Percentiles rank a stretch among this genome's conserved stretches.
Conservation (phyloP, 179 eudicot genomes). For the Camellia oleifera region DNA sequence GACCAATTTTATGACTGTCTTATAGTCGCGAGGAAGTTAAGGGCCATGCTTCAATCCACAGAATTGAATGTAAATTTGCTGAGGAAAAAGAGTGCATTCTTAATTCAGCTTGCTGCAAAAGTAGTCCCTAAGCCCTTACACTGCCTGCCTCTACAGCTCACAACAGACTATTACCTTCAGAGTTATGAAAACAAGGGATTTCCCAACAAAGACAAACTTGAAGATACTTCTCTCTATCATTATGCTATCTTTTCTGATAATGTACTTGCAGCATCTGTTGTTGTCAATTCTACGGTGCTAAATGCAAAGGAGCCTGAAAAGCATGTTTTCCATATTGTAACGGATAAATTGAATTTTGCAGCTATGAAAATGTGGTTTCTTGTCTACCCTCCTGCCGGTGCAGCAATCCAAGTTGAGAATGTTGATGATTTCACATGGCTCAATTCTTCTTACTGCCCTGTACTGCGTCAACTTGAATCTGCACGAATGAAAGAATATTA, state of each 20-base stretch:
- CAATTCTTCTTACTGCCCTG: constrained; percentile 94
- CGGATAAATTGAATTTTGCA: constrained; percentile 84
- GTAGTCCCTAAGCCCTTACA: constrained; percentile 84
- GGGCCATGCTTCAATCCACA: constrained; percentile 88
- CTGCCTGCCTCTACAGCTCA: constrained; percentile 79
- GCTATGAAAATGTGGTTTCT: constrained; percentile 99
- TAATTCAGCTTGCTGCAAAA: constrained; percentile 97
- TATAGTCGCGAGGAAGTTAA: constrained; percentile 73
- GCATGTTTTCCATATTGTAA: constrained; percentile 95
- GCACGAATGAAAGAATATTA: constrained; percentile 89
- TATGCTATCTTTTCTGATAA: constrained; percentile 98
- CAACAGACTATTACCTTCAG: constrained; percentile 68
- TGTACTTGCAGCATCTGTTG: constrained; percentile 92
- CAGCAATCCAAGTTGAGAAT: constrained; percentile 72
- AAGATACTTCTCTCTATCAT: constrained; percentile 84
- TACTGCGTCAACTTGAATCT: constrained; percentile 94
- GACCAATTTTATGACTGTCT: constrained; percentile 74
- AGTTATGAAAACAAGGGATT: constrained; percentile 43
- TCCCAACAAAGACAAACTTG: constrained; percentile 58
- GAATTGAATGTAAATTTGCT: constrained; percentile 62
- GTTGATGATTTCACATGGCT: constrained; percentile 94
- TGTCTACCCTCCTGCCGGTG: constrained; percentile 64
- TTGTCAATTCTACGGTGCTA: constrained; percentile 79
- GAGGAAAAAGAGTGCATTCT: constrained; percentile 85
- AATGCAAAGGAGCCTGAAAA: constrained; percentile 91